A percentile compares a stretch with the other conserved stretches of the same genome.
Conservation (phyloP, 106 monocot species). For the Dendrobium chrysotoxum region DNA sequence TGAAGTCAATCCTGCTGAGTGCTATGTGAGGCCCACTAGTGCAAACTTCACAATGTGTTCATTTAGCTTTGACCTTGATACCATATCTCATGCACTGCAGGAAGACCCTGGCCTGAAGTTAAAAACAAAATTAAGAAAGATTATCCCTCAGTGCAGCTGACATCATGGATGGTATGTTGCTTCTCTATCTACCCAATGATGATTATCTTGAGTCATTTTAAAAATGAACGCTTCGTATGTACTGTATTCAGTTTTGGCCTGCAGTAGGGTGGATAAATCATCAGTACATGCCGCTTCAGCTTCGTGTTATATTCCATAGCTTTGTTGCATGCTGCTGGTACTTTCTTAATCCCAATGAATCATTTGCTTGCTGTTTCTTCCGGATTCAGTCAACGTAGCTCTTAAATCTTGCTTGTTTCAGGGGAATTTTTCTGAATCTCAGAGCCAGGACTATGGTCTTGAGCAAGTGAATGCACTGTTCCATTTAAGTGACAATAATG, state of each 20-base stretch:
- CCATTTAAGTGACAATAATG: no score
- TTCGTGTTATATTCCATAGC: constrained; percentile 84
- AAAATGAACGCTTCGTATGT: neutral
- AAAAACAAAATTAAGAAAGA: constrained; percentile 58
- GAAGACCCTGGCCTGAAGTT: constrained; percentile 64
- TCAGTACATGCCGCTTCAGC: constrained; percentile 68
- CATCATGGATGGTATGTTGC: constrained; percentile 67
- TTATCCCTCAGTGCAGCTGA: constrained; percentile 68
- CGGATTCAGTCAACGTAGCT: neutral
- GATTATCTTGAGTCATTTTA: neutral
- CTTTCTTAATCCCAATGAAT: neutral
- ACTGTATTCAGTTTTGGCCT: constrained; percentile 73
- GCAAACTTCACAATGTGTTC: no score
- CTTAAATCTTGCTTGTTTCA: constrained; percentile 16
- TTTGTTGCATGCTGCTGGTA: constrained; percentile 85
- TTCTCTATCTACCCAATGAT: neutral
- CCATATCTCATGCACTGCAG: constrained; percentile 17
- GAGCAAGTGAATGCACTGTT: constrained; percentile 9
- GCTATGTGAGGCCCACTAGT: no score
- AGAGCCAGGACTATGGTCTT: constrained; percentile 62
- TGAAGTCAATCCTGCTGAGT: no score
- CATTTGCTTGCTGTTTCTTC: neutral
- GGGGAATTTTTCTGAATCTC: constrained; percentile 87
- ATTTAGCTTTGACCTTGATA: no score
- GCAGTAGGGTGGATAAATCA: constrained; percentile 79